These are phyloP conservation scores for Lactarius sanguifluus DNA, from an alignment of 768 basidiomycete species.

Conservation along the genomic window DNA sequence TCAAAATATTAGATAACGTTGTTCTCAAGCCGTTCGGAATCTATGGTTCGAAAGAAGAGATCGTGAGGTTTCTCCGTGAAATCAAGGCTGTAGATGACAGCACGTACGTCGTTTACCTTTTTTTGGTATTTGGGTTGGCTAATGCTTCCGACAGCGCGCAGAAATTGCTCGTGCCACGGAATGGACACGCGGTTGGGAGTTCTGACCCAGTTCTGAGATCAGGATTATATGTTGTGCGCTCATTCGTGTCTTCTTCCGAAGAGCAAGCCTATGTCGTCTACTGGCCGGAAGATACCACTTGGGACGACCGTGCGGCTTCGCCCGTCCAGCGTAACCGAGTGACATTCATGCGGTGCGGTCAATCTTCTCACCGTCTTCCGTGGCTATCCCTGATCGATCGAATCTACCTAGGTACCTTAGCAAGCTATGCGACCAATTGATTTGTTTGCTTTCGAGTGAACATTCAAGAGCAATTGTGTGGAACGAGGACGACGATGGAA, in stretches of 20 bases:
- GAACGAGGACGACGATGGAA: not conserved
- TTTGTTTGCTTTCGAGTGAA: constrained; percentile 10
- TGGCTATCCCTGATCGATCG: not conserved
- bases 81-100: constrained; percentile 39
- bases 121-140: too few relatives aligned
- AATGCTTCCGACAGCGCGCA: constrained; percentile 20
- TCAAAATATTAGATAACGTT: constrained; percentile 47
- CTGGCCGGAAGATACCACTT: constrained; percentile 62
- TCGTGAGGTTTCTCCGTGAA: constrained; percentile 39
- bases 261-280: constrained; percentile 48
- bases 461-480: not conserved
- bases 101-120: constrained; percentile 38
- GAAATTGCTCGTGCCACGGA: constrained; percentile 22
- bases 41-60: constrained; percentile 49
- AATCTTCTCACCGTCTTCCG: not conserved
- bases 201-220: constrained; percentile 41
- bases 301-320: constrained; percentile 49
- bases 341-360: constrained; percentile 57
- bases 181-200: constrained; percentile 16
- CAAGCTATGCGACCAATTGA: constrained; percentile 6
- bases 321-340: constrained; percentile 51
- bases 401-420: not conserved
- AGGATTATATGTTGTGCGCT: constrained; percentile 48
- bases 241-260: constrained; percentile 24
- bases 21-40: constrained; percentile 51